Conservation (phyloP, 805 yeast genomes). For the Metschnikowia dekortorum region DNA sequence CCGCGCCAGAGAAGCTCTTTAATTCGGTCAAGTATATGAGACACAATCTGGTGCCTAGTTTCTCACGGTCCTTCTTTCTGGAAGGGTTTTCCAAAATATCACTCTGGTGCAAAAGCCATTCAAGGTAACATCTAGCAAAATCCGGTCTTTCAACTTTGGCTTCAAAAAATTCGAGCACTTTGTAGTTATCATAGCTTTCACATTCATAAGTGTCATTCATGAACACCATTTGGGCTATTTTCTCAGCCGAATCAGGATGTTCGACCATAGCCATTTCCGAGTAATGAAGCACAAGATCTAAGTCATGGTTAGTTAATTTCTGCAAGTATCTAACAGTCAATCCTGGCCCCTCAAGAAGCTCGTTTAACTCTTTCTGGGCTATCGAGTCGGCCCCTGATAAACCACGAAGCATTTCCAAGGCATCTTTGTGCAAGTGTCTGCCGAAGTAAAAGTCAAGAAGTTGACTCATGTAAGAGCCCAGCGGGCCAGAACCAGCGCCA, state of each 20-base stretch:
- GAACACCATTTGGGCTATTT: conserved; percentile 46
- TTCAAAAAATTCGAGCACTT: conserved; percentile 51
- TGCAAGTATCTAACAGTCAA: conserved; percentile 55
- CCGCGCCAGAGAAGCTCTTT: conserved; percentile 9
- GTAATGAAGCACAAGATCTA: conserved; percentile 55
- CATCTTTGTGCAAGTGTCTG: conserved; percentile 58
- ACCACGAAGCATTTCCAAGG: conserved; percentile 54
- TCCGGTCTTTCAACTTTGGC: conserved; percentile 18
- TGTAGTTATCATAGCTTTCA: conserved; percentile 49
- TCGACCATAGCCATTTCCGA: conserved; percentile 47
- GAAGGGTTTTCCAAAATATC: conserved; percentile 22
- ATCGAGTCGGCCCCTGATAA: conserved; percentile 14
- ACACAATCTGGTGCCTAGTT: conserved; percentile 33
- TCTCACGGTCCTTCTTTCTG: conserved; percentile 17
- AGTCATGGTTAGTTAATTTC: conserved; percentile 43
- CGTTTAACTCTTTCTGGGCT: conserved; percentile 18
- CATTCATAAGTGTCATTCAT: conserved; percentile 61
- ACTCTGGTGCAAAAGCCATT: conserved; percentile 38
- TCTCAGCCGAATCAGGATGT: conserved; percentile 5
- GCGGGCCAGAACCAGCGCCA: conserved; percentile 19
- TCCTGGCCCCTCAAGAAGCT: conserved; percentile 33
- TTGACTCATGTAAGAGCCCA: conserved; percentile 52
- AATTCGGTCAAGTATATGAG: conserved; percentile 29
- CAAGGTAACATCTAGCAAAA: conserved; percentile 40
- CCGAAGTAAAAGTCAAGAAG: conserved; percentile 73